Conservation (phyloP, 176 grass and related monocot species). For the Rhynchospora pubera region DNA sequence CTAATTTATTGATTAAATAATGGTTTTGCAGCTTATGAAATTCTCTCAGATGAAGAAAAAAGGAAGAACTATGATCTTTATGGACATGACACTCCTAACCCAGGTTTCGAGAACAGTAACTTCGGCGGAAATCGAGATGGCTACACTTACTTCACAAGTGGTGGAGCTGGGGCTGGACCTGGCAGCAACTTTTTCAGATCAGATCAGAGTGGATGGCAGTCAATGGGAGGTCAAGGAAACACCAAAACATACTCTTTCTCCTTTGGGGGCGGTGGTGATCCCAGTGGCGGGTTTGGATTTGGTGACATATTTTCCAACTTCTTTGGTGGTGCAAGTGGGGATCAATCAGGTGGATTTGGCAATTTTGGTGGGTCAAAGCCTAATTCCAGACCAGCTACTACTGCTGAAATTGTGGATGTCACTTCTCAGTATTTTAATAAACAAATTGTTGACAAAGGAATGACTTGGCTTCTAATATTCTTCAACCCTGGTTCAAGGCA, state of each 20-base stretch:
- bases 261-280: constrained; percentile 70
- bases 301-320: constrained; percentile 85
- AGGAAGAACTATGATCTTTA: constrained; percentile 88
- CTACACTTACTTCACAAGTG: constrained; percentile 53
- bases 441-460: constrained; percentile 65
- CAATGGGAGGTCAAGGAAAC: constrained; percentile 59
- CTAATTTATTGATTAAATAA: neutral
- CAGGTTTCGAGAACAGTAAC: constrained; percentile 43
- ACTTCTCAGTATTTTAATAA: constrained; percentile 70
- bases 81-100: constrained; percentile 66
- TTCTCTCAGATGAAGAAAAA: constrained; percentile 98
- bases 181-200: constrained; percentile 52
- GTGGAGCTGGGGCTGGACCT: constrained; percentile 35
- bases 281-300: constrained; percentile 49
- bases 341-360: constrained; percentile 42
- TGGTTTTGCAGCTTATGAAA: constrained; percentile 67
- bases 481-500: constrained; percentile 48
- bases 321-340: constrained; percentile 45
- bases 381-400: constrained; percentile 27
- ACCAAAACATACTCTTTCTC: constrained; percentile 72
- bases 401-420: constrained; percentile 48
- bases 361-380: constrained; percentile 33
- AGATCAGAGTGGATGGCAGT: constrained; percentile 66
- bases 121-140: constrained; percentile 41
- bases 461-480: constrained; percentile 89